phyloP scores from a whole-genome alignment of 495 filamentous ascomycete genomes.

The Talaromyces liani region DNA sequence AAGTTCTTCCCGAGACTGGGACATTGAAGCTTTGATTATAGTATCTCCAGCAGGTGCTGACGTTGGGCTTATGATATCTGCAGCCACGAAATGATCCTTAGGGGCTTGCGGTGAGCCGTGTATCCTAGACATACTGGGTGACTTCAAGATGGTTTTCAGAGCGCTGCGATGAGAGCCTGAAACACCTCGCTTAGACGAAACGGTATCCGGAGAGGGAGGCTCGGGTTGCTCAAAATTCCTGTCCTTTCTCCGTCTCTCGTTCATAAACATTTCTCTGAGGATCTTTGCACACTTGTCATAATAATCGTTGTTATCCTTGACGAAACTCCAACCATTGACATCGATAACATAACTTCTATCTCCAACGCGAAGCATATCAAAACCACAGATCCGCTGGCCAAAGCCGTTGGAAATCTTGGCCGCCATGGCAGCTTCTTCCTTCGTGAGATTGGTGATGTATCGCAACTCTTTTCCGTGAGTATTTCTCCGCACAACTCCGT shows the following conservation, averaged over 20 bases:
- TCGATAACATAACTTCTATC: slow-evolving; percentile 96
- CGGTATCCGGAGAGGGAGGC: slow-evolving; percentile 22
- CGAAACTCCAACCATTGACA: slow-evolving; percentile 99
- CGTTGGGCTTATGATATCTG: slow-evolving; percentile 33
- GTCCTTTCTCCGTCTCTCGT: slow-evolving; percentile 56
- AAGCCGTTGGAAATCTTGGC: slow-evolving; percentile 86
- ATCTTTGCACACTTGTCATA: slow-evolving; percentile 88
- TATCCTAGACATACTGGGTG: slow-evolving; percentile 58
- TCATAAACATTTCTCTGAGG: slow-evolving; percentile 76
- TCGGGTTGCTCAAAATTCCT: slow-evolving; percentile 28
- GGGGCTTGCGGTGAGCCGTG: slow-evolving; percentile 38
- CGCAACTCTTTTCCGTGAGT: slow-evolving; percentile 95
- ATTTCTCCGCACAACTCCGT: slow-evolving; percentile 91
- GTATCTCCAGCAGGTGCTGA: slow-evolving; percentile 39
- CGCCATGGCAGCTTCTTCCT: slow-evolving; percentile 79
- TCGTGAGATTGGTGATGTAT: slow-evolving; percentile 77
- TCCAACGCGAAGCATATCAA: slow-evolving; percentile 82
- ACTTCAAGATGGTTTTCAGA: slow-evolving; percentile 52
- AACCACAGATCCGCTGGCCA: slow-evolving; percentile 92
- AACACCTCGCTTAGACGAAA: slow-evolving; percentile 24
- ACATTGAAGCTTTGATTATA: slow-evolving; percentile 25
- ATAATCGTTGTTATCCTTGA: slow-evolving; percentile 98
- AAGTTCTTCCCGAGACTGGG: slow-evolving; percentile 18
- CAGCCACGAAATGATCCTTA: slow-evolving; percentile 34
- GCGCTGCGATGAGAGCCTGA: slow-evolving; percentile 35